Percentiles rank a stretch among this genome's conserved stretches.
Evolutionary conservation across 2,329 filamentous ascomycete species (phyloP).

Genomic region (Xylariomycetidae sp.): DNA sequence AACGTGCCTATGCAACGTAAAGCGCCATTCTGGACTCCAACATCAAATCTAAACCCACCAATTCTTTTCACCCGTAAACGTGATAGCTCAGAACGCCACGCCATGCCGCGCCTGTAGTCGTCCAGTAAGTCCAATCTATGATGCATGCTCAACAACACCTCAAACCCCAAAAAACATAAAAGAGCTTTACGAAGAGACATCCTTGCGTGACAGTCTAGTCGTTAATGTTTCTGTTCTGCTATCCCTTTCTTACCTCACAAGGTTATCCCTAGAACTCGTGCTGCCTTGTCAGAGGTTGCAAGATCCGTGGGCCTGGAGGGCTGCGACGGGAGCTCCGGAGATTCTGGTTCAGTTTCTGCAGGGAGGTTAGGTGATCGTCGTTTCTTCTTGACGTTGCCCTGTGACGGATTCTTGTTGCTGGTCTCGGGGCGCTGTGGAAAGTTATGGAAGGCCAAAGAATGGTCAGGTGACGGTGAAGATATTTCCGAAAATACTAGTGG

Average conservation of each 20-base stretch:
- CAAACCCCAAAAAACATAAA: too few relatives aligned
- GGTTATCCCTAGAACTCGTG: not conserved
- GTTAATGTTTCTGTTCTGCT: not conserved
- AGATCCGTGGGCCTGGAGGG: conserved; percentile 18
- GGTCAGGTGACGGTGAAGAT: conserved; percentile 12
- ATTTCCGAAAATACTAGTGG: conserved; percentile 16
- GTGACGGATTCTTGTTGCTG: conserved; percentile 19
- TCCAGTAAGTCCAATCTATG: too few relatives aligned
- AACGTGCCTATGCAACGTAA: too few relatives aligned
- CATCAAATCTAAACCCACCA: too few relatives aligned
- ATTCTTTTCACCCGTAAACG: too few relatives aligned
- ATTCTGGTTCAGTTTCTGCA: not conserved
- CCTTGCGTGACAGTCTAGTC: not conserved
- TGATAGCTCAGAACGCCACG: too few relatives aligned
- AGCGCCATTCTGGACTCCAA: too few relatives aligned
- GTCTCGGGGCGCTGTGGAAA: conserved; percentile 15
- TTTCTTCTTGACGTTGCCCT: conserved; percentile 32
- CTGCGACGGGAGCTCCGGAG: conserved; percentile 5
- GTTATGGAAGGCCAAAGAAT: conserved; percentile 13
- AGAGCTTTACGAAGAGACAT: not conserved
- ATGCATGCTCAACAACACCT: too few relatives aligned
- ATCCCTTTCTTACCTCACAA: not conserved
- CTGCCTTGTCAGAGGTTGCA: conserved; percentile 3
- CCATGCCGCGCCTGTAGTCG: too few relatives aligned
- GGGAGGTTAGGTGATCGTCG: conserved; percentile 22